Conservation (phyloP, 352 stramenopile genomes). For the Blastocystis sp. region DNA sequence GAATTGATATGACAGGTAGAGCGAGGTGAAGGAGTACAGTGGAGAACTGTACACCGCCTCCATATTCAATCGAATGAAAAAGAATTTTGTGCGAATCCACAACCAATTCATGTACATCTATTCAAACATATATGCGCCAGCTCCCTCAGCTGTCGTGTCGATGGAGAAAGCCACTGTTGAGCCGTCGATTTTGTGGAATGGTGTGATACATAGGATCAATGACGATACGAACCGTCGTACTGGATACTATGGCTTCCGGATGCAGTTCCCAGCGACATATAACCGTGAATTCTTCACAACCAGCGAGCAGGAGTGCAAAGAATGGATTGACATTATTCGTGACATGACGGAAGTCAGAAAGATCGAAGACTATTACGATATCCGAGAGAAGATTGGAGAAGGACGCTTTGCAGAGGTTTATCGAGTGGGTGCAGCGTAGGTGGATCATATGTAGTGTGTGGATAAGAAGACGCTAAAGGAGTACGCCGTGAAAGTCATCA, state of each 20-base stretch:
- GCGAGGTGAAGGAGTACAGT: conserved; percentile 25
- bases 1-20: not conserved
- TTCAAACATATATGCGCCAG: conserved; percentile 74
- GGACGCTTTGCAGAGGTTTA: conserved; percentile 81
- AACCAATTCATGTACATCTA: conserved; percentile 82
- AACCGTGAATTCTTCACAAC: conserved; percentile 77
- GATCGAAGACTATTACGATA: conserved; percentile 81
- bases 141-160: conserved; percentile 69
- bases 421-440: conserved; percentile 70
- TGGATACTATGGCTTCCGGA: conserved; percentile 80
- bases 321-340: conserved; percentile 75
- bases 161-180: conserved; percentile 68
- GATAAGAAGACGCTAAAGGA: conserved; percentile 68
- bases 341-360: conserved; percentile 77
- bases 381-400: conserved; percentile 77
- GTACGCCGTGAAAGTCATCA: conserved; percentile 84
- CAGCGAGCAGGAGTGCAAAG: conserved; percentile 72
- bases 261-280: conserved; percentile 72
- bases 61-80: conserved; percentile 78
- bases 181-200: not conserved
- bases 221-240: conserved; percentile 67
- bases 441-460: conserved; percentile 66
- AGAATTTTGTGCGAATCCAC: conserved; percentile 76
- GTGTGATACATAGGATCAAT: conserved; percentile 6
- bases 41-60: conserved; percentile 37